Evolutionary conservation across 2,329 filamentous ascomycete species (phyloP).

Genomic region (Colletotrichum gigasporum): DNA sequence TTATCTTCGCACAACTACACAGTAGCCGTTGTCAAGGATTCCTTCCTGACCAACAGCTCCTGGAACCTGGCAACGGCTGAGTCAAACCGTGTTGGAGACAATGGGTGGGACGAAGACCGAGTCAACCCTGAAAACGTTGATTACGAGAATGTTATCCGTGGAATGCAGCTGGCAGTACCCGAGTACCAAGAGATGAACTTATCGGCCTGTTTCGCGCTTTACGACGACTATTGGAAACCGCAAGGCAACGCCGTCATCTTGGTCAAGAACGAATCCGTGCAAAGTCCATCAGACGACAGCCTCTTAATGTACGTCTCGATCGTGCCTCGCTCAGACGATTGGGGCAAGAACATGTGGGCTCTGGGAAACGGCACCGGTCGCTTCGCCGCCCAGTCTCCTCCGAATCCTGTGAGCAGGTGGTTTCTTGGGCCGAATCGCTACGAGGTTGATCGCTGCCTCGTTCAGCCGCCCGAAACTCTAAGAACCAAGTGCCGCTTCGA

Average conservation of each 20-base stretch:
- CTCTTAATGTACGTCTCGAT: conserved; percentile 14
- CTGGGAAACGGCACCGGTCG: background rate
- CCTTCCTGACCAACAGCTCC: background rate
- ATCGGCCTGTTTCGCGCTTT: background rate
- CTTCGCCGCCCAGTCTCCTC: background rate
- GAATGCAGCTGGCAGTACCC: background rate
- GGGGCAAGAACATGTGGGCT: conserved; percentile 15
- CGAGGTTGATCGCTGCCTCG: background rate
- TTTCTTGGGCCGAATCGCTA: background rate
- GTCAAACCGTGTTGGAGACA: background rate
- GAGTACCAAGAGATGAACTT: background rate
- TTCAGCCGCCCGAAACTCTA: background rate
- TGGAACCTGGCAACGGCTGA: background rate
- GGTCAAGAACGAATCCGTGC: background rate
- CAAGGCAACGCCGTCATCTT: background rate
- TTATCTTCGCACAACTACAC: conserved; percentile 16
- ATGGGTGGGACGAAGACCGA: background rate
- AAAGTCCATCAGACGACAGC: background rate
- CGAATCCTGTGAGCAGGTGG: background rate
- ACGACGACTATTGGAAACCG: conserved; percentile 1
- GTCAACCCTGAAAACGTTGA: conserved; percentile 1
- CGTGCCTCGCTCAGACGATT: conserved; percentile 1
- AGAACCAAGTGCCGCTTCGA: background rate
- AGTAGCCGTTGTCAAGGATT: conserved; percentile 7
- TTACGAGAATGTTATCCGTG: background rate